Evolutionary conservation across 1,284 basidiomycete genomes (phyloP), one percentile per base, ranked within the genome.

Genomic region (Heliocybe sulcata): DNA sequence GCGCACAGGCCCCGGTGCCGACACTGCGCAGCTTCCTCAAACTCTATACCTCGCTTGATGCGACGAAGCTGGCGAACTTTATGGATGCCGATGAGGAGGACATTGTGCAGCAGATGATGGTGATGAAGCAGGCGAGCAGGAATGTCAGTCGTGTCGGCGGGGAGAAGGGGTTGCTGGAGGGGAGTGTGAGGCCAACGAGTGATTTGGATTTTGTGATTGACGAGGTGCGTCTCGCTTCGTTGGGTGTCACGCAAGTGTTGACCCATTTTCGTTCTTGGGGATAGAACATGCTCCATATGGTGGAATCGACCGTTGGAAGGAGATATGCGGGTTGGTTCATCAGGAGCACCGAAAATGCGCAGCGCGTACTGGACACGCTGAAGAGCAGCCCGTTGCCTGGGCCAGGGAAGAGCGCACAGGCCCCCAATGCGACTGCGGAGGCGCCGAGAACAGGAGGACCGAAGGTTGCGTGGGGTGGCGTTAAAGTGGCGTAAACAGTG

Each of bases 311-410:
- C 0, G 86, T 96, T 12, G 94, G 94, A 22, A 75, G 95, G 52
- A 85, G 93, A 55, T 98, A 92, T 67, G 95, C 94, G 1, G 93
- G 94, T 42, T 97, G 93, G 92, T 98, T 98, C 75, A 94, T 98
- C 72, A 87, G 94, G 60, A 94, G 94, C 71, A 91, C 92, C 3
- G 92, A 95, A 70, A 83, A 93, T 63, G 86, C 92, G 11, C 89
- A 92, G 66, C 82, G 90, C 57, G 89, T 93, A 52, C 79, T 87
- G 60, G 91, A 94, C 64, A 84, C 85, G 55, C 75, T 94, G 61
- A 83, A 83, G 61, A 79, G 77, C 54, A 78, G 80, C 59, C 90
- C 92, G 12, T 73, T 87, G 12, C 85, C 85, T 2, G 54, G 59
- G 14, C 60, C 63, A 8, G 61, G 58, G 19, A 63, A 61, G 57